Percentiles rank a stretch among this genome's conserved stretches.
These are phyloP conservation scores for Brassica napus DNA, from an alignment of 345 rosid species.

Conservation along the genomic window DNA sequence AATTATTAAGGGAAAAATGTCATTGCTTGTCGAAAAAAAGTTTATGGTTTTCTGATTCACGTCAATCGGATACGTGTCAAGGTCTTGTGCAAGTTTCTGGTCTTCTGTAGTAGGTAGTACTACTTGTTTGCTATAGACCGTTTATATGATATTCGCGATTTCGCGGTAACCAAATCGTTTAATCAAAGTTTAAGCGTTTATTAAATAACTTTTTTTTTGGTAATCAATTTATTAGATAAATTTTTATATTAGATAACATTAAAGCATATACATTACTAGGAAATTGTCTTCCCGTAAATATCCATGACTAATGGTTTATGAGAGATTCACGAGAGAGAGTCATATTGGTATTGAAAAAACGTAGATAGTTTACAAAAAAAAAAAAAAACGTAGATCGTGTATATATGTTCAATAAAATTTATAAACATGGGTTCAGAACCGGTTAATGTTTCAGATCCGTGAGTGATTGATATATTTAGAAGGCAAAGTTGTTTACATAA, in stretches of 20 bases:
- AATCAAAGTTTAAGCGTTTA: too few species aligned
- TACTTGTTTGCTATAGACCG: background rate
- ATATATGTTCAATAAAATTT: background rate
- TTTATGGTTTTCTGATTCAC: constrained; percentile 4
- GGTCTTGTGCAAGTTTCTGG: constrained; percentile 11
- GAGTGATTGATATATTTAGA: background rate
- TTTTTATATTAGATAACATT: too few species aligned
- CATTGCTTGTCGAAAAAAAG: constrained; percentile 17
- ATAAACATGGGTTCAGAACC: background rate
- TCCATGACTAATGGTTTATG: too few species aligned
- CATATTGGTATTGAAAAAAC: background rate
- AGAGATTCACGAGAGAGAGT: background rate
- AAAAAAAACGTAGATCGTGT: background rate
- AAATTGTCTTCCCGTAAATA: too few species aligned
- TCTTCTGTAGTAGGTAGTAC: constrained; percentile 10
- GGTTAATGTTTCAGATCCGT: background rate
- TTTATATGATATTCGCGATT: too few species aligned
- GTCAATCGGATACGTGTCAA: constrained; percentile 33
- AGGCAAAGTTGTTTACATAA: background rate
- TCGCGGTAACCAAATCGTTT: too few species aligned
- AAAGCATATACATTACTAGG: too few species aligned
- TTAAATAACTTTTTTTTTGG: too few species aligned
- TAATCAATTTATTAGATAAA: too few species aligned
- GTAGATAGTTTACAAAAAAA: background rate
- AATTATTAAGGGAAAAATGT: background rate